Evolutionary conservation across 2,329 filamentous ascomycete species (phyloP), one percentile per base, ranked within the genome.

Genomic region (Alternaria ventricosa): DNA sequence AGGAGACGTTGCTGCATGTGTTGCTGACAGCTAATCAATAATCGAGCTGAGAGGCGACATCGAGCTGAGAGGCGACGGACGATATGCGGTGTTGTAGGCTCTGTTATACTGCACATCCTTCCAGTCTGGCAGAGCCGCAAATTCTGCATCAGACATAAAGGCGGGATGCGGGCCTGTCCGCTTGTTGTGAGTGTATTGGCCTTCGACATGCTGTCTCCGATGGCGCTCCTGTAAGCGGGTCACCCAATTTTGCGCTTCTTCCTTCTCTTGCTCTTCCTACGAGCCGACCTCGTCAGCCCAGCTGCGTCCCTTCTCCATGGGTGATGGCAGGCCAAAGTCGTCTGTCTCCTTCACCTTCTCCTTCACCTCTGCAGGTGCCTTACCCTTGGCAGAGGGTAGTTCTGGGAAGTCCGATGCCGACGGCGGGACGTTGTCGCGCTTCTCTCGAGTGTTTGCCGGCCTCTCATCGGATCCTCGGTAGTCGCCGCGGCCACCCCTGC

Each of bases 241-340:
- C 36, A 41, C 36, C 36, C 36, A 41, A 9, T n/a, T 49, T 27
- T 53, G 44, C 18, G 28, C 11, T 18, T 27, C 20, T n/a, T 25
- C 20, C 22, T 15, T 23, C 20, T 27, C 60, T 80, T 9, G 30
- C 46, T 47, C 55, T 28, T 55, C 12, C 66, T 70, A 70, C 18
- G 68, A 67, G 51, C 59, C 81, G 13, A 83, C 80, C 65, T 84
- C 81, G 71, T 84, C 82, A 3, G 82, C 82, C 82, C 82, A 84
- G 23, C 79, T 82, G 50, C 70, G 74, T 5, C 76, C 76, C 54
- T 76, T 73, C 27, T 63, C 69, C 67, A 72, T 67, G 5, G 77
- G 73, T 20, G 74, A 71, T 22, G 71, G 67, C 41, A 79, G 22
- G 10, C 77, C 78, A 41, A 79, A 78, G 0, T 71, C 75, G 22